These are phyloP conservation scores for Paramyrothecium roridum DNA, from an alignment of 2,329 filamentous ascomycete species.

Conservation along the genomic window DNA sequence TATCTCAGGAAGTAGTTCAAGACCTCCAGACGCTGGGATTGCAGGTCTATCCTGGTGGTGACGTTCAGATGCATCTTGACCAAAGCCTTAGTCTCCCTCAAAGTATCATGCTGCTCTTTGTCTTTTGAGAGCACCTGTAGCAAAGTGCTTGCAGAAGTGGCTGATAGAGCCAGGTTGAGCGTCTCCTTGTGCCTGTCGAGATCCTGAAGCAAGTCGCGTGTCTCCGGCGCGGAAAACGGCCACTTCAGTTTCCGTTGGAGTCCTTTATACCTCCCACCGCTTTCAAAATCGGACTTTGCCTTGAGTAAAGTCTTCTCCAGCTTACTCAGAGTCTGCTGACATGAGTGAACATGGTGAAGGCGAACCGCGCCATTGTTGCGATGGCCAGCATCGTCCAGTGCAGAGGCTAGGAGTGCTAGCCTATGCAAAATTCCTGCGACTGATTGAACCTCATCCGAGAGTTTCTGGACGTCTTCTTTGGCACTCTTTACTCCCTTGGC, in stretches of 20 bases:
- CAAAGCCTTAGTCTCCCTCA: too few species aligned
- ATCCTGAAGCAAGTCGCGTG: constrained; percentile 2
- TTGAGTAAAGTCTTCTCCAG: not conserved
- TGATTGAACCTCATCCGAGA: constrained; percentile 2
- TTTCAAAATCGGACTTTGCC: not conserved
- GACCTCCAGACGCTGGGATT: not conserved
- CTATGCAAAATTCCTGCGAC: not conserved
- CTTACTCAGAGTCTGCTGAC: not conserved
- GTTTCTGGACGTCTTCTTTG: constrained; percentile 1
- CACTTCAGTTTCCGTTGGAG: constrained; percentile 8
- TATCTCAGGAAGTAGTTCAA: constrained; percentile 4
- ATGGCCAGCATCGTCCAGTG: not conserved
- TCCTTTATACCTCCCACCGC: not conserved
- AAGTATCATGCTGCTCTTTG: too few species aligned
- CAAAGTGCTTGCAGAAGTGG: constrained; percentile 8
- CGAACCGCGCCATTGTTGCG: not conserved
- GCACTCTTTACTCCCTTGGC: not conserved
- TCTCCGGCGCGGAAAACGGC: constrained; percentile 9
- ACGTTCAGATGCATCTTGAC: too few species aligned
- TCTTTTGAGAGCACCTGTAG: too few species aligned
- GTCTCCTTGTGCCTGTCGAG: constrained; percentile 10
- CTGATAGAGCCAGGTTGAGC: constrained; percentile 3
- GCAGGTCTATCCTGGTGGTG: constrained; percentile 2
- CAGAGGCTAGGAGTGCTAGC: not conserved
- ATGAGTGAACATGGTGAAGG: not conserved